A percentile compares a stretch with the other conserved stretches of the same genome.
phyloP scores from a whole-genome alignment of 148 eudicot species.

The Camellia granthamiana region DNA sequence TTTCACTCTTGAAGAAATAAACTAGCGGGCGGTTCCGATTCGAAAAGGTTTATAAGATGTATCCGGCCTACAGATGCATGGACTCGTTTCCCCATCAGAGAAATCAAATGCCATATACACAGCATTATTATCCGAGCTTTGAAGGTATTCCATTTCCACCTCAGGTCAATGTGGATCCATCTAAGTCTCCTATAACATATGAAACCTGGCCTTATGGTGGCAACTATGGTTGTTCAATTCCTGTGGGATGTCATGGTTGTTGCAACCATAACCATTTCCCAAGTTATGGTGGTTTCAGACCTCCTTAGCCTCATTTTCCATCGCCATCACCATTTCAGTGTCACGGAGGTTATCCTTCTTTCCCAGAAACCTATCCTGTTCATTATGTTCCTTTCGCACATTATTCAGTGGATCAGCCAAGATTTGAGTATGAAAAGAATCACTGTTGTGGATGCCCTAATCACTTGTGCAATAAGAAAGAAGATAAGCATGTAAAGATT shows the following conservation, averaged over 20 bases:
- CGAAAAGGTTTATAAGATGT: conserved; percentile 22
- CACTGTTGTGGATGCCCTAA: conserved; percentile 63
- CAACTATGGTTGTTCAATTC: conserved; percentile 31
- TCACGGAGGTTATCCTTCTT: conserved; percentile 36
- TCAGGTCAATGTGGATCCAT: conserved; percentile 26
- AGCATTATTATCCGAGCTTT: conserved; percentile 27
- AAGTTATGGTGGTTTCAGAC: conserved; percentile 28
- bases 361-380: conserved; percentile 33
- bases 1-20: neutral
- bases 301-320: conserved; percentile 41
- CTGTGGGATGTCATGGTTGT: conserved; percentile 42
- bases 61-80: conserved; percentile 25
- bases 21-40: neutral
- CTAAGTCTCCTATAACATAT: conserved; percentile 19
- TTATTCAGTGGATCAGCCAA: conserved; percentile 41
- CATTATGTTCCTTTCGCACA: conserved; percentile 42
- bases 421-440: conserved; percentile 46
- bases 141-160: conserved; percentile 22
- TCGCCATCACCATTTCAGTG: conserved; percentile 22
- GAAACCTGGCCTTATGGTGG: conserved; percentile 36
- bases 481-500: conserved; percentile 36
- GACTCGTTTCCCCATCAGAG: conserved; percentile 31
- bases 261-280: conserved; percentile 37
- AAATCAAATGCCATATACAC: conserved; percentile 29
- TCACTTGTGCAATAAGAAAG: conserved; percentile 30